Base-by-base conservation (phyloP, 1,284 basidiomycete species). In the Thelephora terrestris region DNA sequence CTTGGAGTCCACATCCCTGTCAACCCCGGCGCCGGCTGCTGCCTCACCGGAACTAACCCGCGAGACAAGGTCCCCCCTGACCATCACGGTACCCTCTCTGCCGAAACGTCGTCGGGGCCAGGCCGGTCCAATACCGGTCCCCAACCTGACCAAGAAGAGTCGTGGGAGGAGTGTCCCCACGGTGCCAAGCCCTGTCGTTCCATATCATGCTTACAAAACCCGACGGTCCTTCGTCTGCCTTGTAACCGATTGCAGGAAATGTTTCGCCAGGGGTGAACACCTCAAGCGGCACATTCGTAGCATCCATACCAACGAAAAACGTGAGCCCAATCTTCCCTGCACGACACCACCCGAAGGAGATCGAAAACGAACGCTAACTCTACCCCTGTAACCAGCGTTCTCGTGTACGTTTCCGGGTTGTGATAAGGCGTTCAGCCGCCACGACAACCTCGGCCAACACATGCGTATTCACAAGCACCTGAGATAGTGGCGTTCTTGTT, bases 401-500 rank as follows among this genome's bases (percentile, higher is more conserved):
- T 77, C 77, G 59, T 92, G 86, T 64, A 78, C 78, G 9, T 79
- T 79, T 62, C 78, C 84, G 20, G 78, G 77, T 7, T 92, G 90
- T 60, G 80, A 76, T 48, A 89, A 89, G 69, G 78, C 80, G 53
- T 92, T 92, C 61, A 87, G 83, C 62, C 74, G 90, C 45, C 85
- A 88, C 58, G 89, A 92, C 62, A 92, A 92, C 60, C 75, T 91
- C 25, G 78, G 79, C 32, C 85, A 88, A 64, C 86, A 90, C 58
- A 81, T 87, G 60, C 77, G 82, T 25, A 74, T 88, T 34, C 85
- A 89, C 66, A 73, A 75, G 58, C 78, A 73, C 65, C 12, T 10
- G 29, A 32, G 29, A 32, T 32, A 32, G 29, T 32, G 29, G 14
- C 29, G 7, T 32, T 32, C 29, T 32, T 32, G n/a, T n/a, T n/a